Conservation (phyloP, 768 basidiomycete species). For the Russula earlei region DNA sequence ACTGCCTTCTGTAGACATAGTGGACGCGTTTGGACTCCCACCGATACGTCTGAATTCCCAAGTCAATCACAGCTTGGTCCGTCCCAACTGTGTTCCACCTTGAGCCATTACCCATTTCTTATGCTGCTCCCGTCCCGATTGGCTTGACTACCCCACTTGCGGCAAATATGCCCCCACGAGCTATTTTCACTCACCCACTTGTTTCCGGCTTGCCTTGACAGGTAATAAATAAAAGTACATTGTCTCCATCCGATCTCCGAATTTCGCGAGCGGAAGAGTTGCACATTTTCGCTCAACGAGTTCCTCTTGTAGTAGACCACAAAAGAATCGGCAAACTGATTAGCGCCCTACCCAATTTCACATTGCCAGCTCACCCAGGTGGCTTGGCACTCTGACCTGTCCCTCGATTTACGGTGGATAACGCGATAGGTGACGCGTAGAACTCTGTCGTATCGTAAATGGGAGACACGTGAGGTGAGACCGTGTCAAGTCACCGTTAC, state of each 20-base stretch:
- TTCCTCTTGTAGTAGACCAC: not conserved
- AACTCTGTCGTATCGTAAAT: not conserved
- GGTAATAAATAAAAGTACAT: not conserved
- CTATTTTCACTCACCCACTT: not conserved
- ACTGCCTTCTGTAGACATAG: not conserved
- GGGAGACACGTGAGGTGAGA: too few species aligned
- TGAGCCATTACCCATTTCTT: not conserved
- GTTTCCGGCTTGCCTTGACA: not conserved
- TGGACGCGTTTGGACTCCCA: not conserved
- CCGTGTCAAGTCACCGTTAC: too few species aligned
- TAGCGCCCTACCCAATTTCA: not conserved
- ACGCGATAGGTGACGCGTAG: not conserved
- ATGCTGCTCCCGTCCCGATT: not conserved
- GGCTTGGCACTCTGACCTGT: not conserved
- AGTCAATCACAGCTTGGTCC: not conserved
- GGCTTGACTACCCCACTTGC: not conserved
- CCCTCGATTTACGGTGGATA: not conserved
- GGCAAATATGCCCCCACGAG: not conserved
- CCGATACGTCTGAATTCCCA: not conserved
- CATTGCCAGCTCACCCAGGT: conserved; percentile 5
- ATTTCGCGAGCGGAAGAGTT: not conserved
- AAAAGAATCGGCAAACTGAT: not conserved
- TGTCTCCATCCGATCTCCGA: not conserved
- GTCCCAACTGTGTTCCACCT: not conserved
- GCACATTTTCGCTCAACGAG: not conserved